Conservation (phyloP, 164 flowering plant species). For the Tinospora cordifolia region DNA sequence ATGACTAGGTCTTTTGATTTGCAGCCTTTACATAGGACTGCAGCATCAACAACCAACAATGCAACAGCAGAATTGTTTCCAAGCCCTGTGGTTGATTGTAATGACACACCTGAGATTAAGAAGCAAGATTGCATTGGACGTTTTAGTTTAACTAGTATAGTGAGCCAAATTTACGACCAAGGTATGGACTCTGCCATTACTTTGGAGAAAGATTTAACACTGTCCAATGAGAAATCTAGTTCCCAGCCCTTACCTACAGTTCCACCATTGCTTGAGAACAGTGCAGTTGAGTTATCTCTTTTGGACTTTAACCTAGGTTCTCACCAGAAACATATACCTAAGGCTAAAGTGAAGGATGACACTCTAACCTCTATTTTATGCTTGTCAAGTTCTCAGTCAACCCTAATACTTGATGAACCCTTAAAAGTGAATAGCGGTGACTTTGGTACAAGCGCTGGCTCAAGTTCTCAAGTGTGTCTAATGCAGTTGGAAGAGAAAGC, state of each 20-base stretch:
- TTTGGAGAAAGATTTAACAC: slow-evolving; percentile 4
- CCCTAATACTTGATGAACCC: slow-evolving; percentile 2
- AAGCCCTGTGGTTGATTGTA: slow-evolving; percentile 13
- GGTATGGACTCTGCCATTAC: slow-evolving; percentile 3
- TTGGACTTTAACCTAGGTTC: not conserved
- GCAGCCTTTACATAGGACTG: slow-evolving; percentile 6
- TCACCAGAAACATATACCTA: slow-evolving; percentile 7
- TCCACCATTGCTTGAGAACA: slow-evolving; percentile 7
- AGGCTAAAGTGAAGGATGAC: not conserved
- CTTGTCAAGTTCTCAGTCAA: slow-evolving; percentile 10
- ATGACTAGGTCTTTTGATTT: not conserved
- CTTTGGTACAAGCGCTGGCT: slow-evolving; percentile 7
- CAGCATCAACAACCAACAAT: slow-evolving; percentile 5
- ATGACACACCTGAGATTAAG: slow-evolving; percentile 9
- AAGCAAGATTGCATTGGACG: slow-evolving; percentile 23
- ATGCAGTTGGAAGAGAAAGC: slow-evolving; percentile 15
- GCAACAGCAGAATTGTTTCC: slow-evolving; percentile 9
- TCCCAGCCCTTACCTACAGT: slow-evolving; percentile 13
- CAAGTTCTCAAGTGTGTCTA: slow-evolving; percentile 14
- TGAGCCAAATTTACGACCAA: slow-evolving; percentile 8
- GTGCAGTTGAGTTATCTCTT: not conserved
- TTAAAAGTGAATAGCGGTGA: slow-evolving; percentile 9
- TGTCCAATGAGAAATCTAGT: slow-evolving; percentile 14
- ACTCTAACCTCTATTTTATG: not conserved
- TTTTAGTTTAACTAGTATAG: slow-evolving; percentile 4